Evolutionary conservation across 306 rosid genomes (phyloP), one percentile per base, ranked within the genome.

Genomic region (Cicer chorassanicum): DNA sequence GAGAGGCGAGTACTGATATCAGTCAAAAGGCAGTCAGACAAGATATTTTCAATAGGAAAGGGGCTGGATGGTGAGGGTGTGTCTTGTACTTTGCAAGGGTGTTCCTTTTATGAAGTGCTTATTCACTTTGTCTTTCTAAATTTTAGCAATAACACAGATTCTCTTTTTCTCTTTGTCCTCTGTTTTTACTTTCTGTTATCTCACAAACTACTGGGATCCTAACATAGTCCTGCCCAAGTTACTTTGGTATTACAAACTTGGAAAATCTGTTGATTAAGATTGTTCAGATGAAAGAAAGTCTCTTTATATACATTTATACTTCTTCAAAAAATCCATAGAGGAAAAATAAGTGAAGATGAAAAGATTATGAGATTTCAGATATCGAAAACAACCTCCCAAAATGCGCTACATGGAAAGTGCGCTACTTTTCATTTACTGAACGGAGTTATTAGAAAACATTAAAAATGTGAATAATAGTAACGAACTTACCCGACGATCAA

Each of bases 401-500:
- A 55, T 14, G 38, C 49, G 49, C 10, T 51, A 56, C 13, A 19
- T 11, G 42, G 69, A 41, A 72, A 39, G 42, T 16, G 46, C 42
- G 66, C 68, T 34, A 65, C 50, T 69, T 29, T 11, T 38, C 53
- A 78, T 56, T 63, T 39, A 64, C 38, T 76, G 41, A 51, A 24
- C 13, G 48, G 40, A 39, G 10, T 48, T 56, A 48, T 68, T 55
- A 42, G 40, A 19, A 72, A 38, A 24, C 49, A 16, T 44, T 14
- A 14, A 41, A 68, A 38, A 65, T 34, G 66, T 2, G 3, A 60
- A 75, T 51, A 64, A 13, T 9, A 16, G 62, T 60, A 40, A 38
- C 50, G 50, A 72, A 88, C 93, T 86, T 56, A 92, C 99, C 90
- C 96, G 89, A 54, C 96, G 96, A 84, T 94, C 96, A 82, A 94